These are phyloP conservation scores for Saccharomycopsis vini DNA, from an alignment of 805 yeast genomes.

Conservation along the genomic window DNA sequence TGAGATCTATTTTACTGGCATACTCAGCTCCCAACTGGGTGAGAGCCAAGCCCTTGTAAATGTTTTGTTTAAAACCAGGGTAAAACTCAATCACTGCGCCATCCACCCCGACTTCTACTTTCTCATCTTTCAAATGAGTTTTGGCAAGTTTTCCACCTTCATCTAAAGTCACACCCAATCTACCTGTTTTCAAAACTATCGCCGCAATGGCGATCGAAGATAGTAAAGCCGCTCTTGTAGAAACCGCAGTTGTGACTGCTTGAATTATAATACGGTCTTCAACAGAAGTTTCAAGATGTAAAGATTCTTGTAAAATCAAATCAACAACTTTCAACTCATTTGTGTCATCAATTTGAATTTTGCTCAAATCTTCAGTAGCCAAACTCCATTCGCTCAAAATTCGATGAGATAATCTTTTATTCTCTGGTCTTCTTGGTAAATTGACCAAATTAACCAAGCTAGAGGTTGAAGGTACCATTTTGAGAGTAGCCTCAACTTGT, in stretches of 20 bases:
- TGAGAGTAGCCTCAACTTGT: slow-evolving; percentile 25
- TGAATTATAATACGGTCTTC: slow-evolving; percentile 73
- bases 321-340: slow-evolving; percentile 63
- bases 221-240: slow-evolving; percentile 82
- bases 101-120: slow-evolving; percentile 87
- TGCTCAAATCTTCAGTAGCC: slow-evolving; percentile 76
- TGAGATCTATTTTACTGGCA: slow-evolving; percentile 59
- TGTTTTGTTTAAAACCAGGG: slow-evolving; percentile 77
- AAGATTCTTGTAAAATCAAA: slow-evolving; percentile 52
- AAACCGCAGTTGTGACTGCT: slow-evolving; percentile 64
- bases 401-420: slow-evolving; percentile 43
- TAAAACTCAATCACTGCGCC: slow-evolving; percentile 91
- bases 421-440: slow-evolving; percentile 26
- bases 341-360: slow-evolving; percentile 78
- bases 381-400: slow-evolving; percentile 68
- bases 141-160: slow-evolving; percentile 28
- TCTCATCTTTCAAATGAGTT: slow-evolving; percentile 46
- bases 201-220: slow-evolving; percentile 90
- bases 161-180: slow-evolving; percentile 32
- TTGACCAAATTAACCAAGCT: slow-evolving; percentile 17
- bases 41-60: slow-evolving; percentile 67
- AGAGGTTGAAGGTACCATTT: slow-evolving; percentile 6
- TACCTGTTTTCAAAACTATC: slow-evolving; percentile 54
- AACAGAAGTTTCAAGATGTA: slow-evolving; percentile 58
- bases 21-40: slow-evolving; percentile 61